phyloP scores from a whole-genome alignment of 2,329 filamentous ascomycete species.

The Sclerotinia subarctica region DNA sequence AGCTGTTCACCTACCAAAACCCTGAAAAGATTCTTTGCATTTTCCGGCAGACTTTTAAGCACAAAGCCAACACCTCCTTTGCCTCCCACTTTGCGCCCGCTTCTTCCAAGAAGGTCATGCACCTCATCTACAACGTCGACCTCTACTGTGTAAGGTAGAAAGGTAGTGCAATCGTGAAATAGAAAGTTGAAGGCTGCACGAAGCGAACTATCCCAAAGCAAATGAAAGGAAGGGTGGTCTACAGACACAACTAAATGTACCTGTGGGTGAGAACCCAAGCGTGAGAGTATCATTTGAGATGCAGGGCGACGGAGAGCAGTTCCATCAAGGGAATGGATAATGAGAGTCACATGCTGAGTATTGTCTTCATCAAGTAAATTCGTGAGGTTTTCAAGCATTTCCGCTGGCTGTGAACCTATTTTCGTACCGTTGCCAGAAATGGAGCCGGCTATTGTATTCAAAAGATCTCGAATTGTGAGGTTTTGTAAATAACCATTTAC shows the following conservation, averaged over 20 bases:
- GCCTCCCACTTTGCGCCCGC: constrained; percentile 74
- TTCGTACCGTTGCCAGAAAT: constrained; percentile 46
- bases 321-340: constrained; percentile 87
- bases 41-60: constrained; percentile 83
- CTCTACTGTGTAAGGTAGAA: constrained; percentile 69
- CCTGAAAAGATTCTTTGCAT: constrained; percentile 82
- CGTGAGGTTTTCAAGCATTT: constrained; percentile 66
- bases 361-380: constrained; percentile 54
- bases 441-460: constrained; percentile 65
- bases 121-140: constrained; percentile 87
- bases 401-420: constrained; percentile 52
- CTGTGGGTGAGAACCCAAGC: constrained; percentile 69
- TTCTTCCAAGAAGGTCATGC: constrained; percentile 79
- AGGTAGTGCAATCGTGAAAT: constrained; percentile 94
- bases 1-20: constrained; percentile 83
- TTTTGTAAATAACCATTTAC: constrained; percentile 79
- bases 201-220: constrained; percentile 88
- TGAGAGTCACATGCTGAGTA: constrained; percentile 54
- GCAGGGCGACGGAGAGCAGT: constrained; percentile 67
- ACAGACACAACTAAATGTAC: constrained; percentile 75
- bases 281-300: constrained; percentile 70
- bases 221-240: constrained; percentile 81
- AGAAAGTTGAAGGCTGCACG: constrained; percentile 79
- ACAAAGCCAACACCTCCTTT: constrained; percentile 92
- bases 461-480: constrained; percentile 64